Base-by-base conservation (phyloP, 805 yeast species). In the Starmerella floricola region DNA sequence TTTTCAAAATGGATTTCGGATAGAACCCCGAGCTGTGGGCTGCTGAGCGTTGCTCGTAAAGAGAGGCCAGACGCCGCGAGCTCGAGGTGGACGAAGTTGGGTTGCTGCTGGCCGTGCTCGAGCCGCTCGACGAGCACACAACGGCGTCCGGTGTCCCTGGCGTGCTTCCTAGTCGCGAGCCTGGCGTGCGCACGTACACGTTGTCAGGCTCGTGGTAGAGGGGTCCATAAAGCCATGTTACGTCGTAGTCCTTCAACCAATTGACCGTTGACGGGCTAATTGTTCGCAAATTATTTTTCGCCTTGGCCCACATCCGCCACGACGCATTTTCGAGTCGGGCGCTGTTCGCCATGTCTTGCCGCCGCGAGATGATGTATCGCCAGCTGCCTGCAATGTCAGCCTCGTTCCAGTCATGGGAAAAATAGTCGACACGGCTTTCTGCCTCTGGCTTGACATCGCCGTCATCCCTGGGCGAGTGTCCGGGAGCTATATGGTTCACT, bases 201-300 rank as follows among this genome's bases (percentile, higher is more conserved):
- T 20, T 33, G 27, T 31, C 36, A 3, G 38, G 47, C 42, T 72
- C 76, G 44, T 67, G 68, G 42, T 74, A 67, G 19, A 76, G 66
- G 0, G 99, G 99, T 1, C 99, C 99, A 63, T 88, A 91, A 12
- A 91, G 71, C 98, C 98, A 91, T 1, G 96, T 86, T 10, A 91
- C 95, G 60, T 91, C 99, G 45, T 80, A 79, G 55, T 91, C 99
- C 62, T 93, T 91, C 34, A 85, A 76, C 99, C 99, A 91, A 61
- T 91, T 88, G 36, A 91, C 82, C 29, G 74, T 72, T 55, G 85
- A 93, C 1, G 99, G 98, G 16, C 87, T 76, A 6, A 88, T 83
- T 0, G 98, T 91, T 23, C 65, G 59, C 35, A 78, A 62, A 21
- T 74, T 67, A 50, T 73, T 71, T 51, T 79, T 72, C 39, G 82